Base-by-base conservation (phyloP, 768 basidiomycete species). In the Trametes punicea region DNA sequence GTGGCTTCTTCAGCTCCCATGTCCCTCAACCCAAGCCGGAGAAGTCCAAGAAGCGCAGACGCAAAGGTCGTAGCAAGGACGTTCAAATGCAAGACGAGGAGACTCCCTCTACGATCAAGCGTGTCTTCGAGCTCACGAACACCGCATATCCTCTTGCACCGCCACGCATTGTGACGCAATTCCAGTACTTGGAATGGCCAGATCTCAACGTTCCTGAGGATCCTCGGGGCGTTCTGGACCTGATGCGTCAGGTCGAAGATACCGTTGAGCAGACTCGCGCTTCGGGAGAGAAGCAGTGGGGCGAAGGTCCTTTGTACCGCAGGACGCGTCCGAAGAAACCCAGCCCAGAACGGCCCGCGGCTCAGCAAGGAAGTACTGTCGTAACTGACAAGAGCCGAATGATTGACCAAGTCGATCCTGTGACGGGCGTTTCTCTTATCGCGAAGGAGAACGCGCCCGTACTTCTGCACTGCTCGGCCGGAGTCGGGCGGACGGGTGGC, bases 131-230 rank as follows among this genome's bases (percentile, higher is more conserved):
- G 46, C 77, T 98, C 30, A 75, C 78, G 39, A 82, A 93, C 63
- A 71, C 71, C 1, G 76, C 74, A 26, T 82, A 85, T 61, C 87
- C 88, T 0, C 71, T 77, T 16, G 75, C 78, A 11, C 77, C 80
- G 2, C 76, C 85, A 2, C 77, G 92, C n/a, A 78, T 72, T 55
- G 77, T 98, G 15, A 79, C 87, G 0, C 96, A 98, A 65, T 73
- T 98, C 48, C 96, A 98, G 69, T 98, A 93, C 66, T 78, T 95
- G 34, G 87, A 88, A 34, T 98, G 96, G 96, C 93, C 95, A 2
- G 96, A 98, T 65, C 88, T 98, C 76, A 94, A 94, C 67, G 93
- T 98, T 11, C 96, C 96, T 0, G 84, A 87, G 11, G 84, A 92
- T 55, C 85, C 95, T 0, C 74, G 81, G 6, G 87, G 85, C 6